phyloP scores from a whole-genome alignment of 176 grass and related monocot species.

The Bromus sterilis region DNA sequence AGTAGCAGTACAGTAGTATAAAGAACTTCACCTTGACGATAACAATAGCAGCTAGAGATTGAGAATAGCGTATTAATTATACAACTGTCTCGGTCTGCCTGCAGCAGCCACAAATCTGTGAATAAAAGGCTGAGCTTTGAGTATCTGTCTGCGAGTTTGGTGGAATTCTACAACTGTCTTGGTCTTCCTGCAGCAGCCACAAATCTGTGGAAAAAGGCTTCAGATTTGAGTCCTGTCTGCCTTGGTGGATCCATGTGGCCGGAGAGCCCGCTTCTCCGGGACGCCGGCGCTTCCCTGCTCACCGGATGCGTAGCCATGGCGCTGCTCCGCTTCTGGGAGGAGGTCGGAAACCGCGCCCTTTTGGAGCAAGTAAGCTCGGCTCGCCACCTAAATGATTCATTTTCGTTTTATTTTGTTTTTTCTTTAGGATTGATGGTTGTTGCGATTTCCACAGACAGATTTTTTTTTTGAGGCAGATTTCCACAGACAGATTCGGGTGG shows the following conservation, averaged over 20 bases:
- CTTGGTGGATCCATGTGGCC: constrained; percentile 13
- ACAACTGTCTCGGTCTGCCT: not conserved
- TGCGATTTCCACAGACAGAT: not conserved
- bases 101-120: not conserved
- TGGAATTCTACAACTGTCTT: not conserved
- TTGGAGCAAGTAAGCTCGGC: constrained; percentile 51
- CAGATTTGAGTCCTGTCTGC: not conserved
- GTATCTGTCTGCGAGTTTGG: not conserved
- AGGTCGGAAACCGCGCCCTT: constrained; percentile 58
- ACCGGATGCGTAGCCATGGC: constrained; percentile 33
- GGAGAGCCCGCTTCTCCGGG: constrained; percentile 44
- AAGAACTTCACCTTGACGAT: not conserved
- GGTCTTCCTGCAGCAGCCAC: not conserved
- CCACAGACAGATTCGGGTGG: not conserved
- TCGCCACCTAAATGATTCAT: not conserved
- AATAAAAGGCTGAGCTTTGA: not conserved
- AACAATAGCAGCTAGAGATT: not conserved
- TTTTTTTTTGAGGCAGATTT: no score
- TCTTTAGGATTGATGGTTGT: not conserved
- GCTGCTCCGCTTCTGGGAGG: constrained; percentile 69
- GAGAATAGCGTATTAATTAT: not conserved
- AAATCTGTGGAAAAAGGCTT: not conserved
- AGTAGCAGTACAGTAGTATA: not conserved
- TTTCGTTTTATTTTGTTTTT: no score
- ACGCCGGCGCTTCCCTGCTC: constrained; percentile 44